Conservation (phyloP, 1,284 basidiomycete genomes). For the Jaminaea rosea region DNA sequence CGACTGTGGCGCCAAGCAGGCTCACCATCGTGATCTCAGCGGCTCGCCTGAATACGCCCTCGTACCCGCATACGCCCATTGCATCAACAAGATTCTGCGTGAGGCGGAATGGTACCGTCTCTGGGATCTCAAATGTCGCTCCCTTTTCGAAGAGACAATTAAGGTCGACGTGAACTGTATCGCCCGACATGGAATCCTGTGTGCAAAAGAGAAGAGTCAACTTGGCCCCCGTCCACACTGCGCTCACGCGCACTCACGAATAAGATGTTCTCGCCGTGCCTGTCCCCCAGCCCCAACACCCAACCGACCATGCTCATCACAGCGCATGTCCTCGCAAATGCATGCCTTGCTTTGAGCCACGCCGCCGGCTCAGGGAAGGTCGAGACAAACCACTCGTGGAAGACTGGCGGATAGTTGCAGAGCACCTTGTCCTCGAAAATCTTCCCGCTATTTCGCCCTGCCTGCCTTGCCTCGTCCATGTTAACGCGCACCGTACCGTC, state of each 20-base stretch:
- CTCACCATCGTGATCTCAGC: slow-evolving; percentile 88
- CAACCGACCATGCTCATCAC: slow-evolving; percentile 99
- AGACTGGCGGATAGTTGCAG: slow-evolving; percentile 60
- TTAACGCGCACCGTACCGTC: slow-evolving; percentile 29
- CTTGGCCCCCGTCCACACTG: too few species aligned
- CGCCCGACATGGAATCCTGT: slow-evolving; percentile 80
- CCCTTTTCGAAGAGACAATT: slow-evolving; percentile 96
- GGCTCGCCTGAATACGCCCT: slow-evolving; percentile 86
- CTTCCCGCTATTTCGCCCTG: slow-evolving; percentile 53
- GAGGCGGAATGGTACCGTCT: slow-evolving; percentile 87
- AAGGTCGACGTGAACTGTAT: slow-evolving; percentile 93
- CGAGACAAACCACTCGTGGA: slow-evolving; percentile 95
- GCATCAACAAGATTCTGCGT: slow-evolving; percentile 92
- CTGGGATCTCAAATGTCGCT: slow-evolving; percentile 77
- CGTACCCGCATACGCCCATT: slow-evolving; percentile 83
- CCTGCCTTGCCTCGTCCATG: slow-evolving; percentile 58
- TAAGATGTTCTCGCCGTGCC: slow-evolving; percentile 94
- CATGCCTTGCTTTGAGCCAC: slow-evolving; percentile 79
- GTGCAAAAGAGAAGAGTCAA: too few species aligned
- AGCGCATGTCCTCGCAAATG: slow-evolving; percentile 80
- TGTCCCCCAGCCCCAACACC: slow-evolving; percentile 94
- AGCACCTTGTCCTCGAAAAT: slow-evolving; percentile 58
- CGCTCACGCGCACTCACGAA: too few species aligned
- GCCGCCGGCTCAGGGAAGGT: slow-evolving; percentile 93
- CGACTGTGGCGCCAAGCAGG: too few species aligned